Percentiles rank a stretch among this genome's conserved stretches.
Conservation (phyloP, 169 alveolate species). For the Babesia caballi region DNA sequence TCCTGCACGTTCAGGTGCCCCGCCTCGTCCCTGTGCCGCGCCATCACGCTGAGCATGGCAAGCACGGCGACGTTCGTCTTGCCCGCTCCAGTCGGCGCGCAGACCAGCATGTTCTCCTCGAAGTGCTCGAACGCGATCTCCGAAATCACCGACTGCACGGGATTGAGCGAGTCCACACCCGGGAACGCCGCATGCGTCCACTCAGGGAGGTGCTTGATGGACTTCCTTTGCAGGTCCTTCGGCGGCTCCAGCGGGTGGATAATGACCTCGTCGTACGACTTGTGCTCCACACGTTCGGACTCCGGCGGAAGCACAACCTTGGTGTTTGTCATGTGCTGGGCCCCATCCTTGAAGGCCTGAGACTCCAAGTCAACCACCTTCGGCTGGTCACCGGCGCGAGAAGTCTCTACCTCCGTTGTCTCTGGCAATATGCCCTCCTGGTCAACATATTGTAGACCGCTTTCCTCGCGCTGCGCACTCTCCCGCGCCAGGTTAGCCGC, state of each 20-base stretch:
- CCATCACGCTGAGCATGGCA: constrained; percentile 91
- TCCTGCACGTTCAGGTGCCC: constrained; percentile 68
- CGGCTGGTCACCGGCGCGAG: constrained; percentile 34
- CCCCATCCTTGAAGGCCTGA: constrained; percentile 81
- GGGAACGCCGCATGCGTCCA: constrained; percentile 93
- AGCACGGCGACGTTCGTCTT: constrained; percentile 99
- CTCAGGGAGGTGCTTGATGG: constrained; percentile 86
- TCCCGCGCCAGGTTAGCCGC: constrained; percentile 73
- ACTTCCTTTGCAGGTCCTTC: constrained; percentile 66
- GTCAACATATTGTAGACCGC: constrained; percentile 5
- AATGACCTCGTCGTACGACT: constrained; percentile 82
- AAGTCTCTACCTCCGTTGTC: neutral
- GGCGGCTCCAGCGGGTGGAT: constrained; percentile 74
- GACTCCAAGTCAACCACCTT: constrained; percentile 70
- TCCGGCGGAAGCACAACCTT: constrained; percentile 92
- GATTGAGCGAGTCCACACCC: constrained; percentile 82
- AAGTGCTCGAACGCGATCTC: constrained; percentile 89
- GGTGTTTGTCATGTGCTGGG: constrained; percentile 86
- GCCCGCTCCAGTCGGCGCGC: constrained; percentile 99
- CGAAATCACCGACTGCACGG: constrained; percentile 92
- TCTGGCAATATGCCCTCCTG: constrained; percentile 15
- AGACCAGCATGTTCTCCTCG: constrained; percentile 94
- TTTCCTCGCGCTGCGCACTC: neutral
- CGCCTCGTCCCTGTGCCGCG: constrained; percentile 48
- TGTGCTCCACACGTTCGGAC: constrained; percentile 83